phyloP scores from a whole-genome alignment of 805 yeast species.

The Saccharomyces mikatae region DNA sequence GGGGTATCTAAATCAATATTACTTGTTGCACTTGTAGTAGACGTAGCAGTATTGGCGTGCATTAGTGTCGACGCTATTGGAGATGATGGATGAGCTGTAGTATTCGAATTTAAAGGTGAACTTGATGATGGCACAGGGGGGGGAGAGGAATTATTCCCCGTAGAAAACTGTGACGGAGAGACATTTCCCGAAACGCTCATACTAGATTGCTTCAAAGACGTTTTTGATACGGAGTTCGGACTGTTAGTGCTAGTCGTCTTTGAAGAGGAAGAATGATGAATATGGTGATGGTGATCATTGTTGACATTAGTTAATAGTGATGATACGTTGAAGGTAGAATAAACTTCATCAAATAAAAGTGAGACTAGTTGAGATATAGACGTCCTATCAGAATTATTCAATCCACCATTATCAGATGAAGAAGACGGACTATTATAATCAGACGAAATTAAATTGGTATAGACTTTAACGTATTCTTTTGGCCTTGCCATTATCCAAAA shows the following conservation, averaged over 20 bases:
- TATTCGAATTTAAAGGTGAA: background rate
- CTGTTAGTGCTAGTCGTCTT: background rate
- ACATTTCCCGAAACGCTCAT: background rate
- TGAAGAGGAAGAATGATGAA: background rate
- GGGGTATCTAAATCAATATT: background rate
- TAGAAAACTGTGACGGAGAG: background rate
- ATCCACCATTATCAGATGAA: background rate
- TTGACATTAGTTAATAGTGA: constrained; percentile 8
- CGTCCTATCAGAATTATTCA: background rate
- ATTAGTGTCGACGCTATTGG: background rate
- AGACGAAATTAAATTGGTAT: constrained; percentile 3
- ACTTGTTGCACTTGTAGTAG: background rate
- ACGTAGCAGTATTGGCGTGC: background rate
- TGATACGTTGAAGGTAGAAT: constrained; percentile 12
- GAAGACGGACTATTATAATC: background rate
- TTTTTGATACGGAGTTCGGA: background rate
- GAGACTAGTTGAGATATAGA: constrained; percentile 12
- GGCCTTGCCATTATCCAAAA: constrained; percentile 45
- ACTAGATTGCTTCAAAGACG: background rate
- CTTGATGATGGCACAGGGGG: background rate
- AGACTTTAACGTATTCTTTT: constrained; percentile 31
- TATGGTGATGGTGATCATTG: background rate
- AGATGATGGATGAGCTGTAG: background rate
- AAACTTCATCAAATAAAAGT: constrained; percentile 16
- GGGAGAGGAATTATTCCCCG: background rate